phyloP scores from a whole-genome alignment of 768 basidiomycete genomes.

The Vararia minispora region DNA sequence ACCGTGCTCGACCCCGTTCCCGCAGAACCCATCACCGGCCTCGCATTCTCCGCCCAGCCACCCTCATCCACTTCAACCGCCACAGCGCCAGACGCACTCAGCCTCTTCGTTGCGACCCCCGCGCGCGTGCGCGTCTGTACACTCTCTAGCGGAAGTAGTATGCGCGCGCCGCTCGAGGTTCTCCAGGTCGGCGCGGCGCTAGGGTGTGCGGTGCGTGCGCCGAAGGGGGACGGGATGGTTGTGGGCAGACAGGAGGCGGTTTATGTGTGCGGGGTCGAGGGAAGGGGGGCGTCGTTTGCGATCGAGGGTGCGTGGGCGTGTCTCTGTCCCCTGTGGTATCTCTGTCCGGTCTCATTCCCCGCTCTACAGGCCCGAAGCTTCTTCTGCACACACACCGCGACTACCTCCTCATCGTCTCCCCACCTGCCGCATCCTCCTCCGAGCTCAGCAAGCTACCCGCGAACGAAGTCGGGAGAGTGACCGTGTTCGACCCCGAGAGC shows the following conservation, averaged over 20 bases:
- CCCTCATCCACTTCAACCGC: too few species aligned
- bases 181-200: conserved; percentile 83
- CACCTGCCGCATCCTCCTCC: conserved; percentile 60
- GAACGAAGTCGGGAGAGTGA: conserved; percentile 61
- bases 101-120: conserved; percentile 83
- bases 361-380: conserved; percentile 53
- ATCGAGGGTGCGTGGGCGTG: conserved; percentile 61
- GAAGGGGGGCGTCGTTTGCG: conserved; percentile 75
- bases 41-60: conserved; percentile 79
- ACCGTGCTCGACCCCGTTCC: conserved; percentile 76
- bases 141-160: conserved; percentile 59
- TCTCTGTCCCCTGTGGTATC: not conserved
- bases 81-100: conserved; percentile 26
- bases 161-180: conserved; percentile 53
- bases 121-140: conserved; percentile 70
- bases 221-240: conserved; percentile 60
- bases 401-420: conserved; percentile 85
- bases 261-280: conserved; percentile 74
- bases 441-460: conserved; percentile 66
- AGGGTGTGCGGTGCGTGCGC: conserved; percentile 78
- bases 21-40: conserved; percentile 84
- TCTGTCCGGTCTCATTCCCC: not conserved
- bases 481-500: conserved; percentile 86
- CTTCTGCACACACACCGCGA: conserved; percentile 69
- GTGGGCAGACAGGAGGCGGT: conserved; percentile 89